Conservation (phyloP, 2,329 filamentous ascomycete genomes). For the Diplodia mutila region DNA sequence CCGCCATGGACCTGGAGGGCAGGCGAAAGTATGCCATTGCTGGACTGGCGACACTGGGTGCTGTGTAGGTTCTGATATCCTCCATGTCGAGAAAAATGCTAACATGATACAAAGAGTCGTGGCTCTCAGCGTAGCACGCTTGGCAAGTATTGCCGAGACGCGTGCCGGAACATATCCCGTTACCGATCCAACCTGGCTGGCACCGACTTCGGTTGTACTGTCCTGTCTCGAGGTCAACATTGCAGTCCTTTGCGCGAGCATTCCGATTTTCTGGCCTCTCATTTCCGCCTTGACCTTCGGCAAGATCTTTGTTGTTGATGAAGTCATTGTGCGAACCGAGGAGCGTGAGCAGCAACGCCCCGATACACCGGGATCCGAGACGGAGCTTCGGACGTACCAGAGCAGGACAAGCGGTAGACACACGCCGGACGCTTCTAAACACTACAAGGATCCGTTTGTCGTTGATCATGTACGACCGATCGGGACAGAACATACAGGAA, state of each 20-base stretch:
- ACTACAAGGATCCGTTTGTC: constrained; percentile 23
- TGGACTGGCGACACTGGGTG: constrained; percentile 32
- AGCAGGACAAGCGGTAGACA: constrained; percentile 1
- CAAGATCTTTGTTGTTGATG: constrained; percentile 45
- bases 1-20: constrained; percentile 35
- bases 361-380: constrained; percentile 13
- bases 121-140: constrained; percentile 36
- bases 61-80: constrained; percentile 34
- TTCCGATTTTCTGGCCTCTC: constrained; percentile 46
- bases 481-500: not conserved
- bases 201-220: constrained; percentile 37
- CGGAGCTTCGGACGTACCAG: constrained; percentile 15
- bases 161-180: constrained; percentile 39
- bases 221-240: constrained; percentile 44
- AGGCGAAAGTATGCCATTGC: constrained; percentile 36
- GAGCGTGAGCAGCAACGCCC: constrained; percentile 19
- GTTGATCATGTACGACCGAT: constrained; percentile 10
- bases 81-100: not conserved
- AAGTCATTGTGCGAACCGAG: constrained; percentile 42
- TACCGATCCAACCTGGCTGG: constrained; percentile 38
- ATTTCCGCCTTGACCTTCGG: constrained; percentile 37
- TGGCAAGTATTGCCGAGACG: constrained; percentile 35
- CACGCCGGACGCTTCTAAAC: not conserved
- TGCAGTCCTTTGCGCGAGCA: constrained; percentile 42
- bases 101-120: constrained; percentile 32